Base-by-base conservation (phyloP, 805 yeast species). In the Sungouiella thailandica region DNA sequence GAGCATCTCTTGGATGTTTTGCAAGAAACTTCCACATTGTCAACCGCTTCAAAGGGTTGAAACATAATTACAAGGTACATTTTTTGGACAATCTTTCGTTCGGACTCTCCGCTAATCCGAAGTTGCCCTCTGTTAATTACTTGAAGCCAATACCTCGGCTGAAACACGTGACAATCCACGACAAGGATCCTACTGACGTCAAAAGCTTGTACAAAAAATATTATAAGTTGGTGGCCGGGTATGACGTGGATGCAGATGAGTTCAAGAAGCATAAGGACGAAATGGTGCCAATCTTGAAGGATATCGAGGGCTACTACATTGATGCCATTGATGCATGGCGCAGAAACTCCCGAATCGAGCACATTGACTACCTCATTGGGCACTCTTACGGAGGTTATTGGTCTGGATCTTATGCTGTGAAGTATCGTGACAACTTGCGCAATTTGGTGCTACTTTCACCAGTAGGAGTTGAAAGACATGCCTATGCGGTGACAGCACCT, bases 381-480 rank as follows among this genome's bases (percentile, higher is more conserved):
- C 95, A 85, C 55, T 83, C 94, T 0, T 77, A 76, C 43, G 95
- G 95, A 20, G 93, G 87, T 0, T 80, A 82, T 46, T 61, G 86
- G 60, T 73, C 85, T 0, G 73, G 74, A 31, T 72, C 79, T 5
- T 84, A 81, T 52, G 68, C 83, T 2, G 50, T 77, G 27, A 73
- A 64, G 40, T 69, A 80, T 46, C 86, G 88, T 0, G 52, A 71
- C 0, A 52, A 65, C 4, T 65, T 85, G 5, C 57, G 68, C 11
- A 71, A 72, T 38, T 57, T 85, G 43, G 63, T 82, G 2, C 60
- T 84, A 16, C 71, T 81, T 3, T 78, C 87, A 9, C 95, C 95
- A 0, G 83, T 82, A 1, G 95, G 95, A 0, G 77, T 84, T 13
- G 94, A 85, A 46, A 64, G 85, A 28, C 76, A 75, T 30, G 71